Evolutionary conservation across 768 basidiomycete genomes (phyloP), one percentile per base, ranked within the genome.

Genomic region (Antrodiella citrinella): DNA sequence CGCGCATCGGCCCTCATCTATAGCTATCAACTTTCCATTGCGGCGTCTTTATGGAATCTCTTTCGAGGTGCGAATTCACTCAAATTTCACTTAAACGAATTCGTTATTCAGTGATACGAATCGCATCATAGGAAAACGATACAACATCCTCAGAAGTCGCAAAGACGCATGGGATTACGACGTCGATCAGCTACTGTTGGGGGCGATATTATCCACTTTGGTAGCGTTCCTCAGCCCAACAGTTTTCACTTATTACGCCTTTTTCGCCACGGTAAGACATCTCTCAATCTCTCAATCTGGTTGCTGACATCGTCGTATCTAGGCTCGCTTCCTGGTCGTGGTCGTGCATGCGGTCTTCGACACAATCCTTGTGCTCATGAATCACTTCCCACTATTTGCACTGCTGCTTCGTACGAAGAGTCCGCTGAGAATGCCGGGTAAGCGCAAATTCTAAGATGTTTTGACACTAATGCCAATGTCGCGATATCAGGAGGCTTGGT

Each of bases 161-260:
- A 84, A 82, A 3, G 96, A 98, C 60, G 78, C 85, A 0, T 92
- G 89, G 80, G 78, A 84, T 50, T 98, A 96, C 58, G 89, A 92
- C 48, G 74, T 93, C 22, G 95, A 98, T 64, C 92, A 97, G 62
- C 77, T 98, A 2, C 72, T 98, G n/a, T 85, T 97, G 26, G 95
- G 95, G 3, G 94, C 96, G 0, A 82, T 91, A 49, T 69, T 94
- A 46, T 90, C 93, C 70, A 88, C 90, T 0, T 72, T 91, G 15
- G 67, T 90, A 11, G 78, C 85, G 5, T 87, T 94, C 63, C 67
- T 93, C 11, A 79, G 87, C 58, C 87, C 95, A 2, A 97, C 95
- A 0, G 79, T 94, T 3, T 59, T 89, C 25, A 86, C 84, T 0
- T 99, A 96, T 65, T 91, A 96, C 56, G 67, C 80, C 0, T 69